phyloP scores from a whole-genome alignment of 208 protist species.

The Angomonas desouzai region DNA sequence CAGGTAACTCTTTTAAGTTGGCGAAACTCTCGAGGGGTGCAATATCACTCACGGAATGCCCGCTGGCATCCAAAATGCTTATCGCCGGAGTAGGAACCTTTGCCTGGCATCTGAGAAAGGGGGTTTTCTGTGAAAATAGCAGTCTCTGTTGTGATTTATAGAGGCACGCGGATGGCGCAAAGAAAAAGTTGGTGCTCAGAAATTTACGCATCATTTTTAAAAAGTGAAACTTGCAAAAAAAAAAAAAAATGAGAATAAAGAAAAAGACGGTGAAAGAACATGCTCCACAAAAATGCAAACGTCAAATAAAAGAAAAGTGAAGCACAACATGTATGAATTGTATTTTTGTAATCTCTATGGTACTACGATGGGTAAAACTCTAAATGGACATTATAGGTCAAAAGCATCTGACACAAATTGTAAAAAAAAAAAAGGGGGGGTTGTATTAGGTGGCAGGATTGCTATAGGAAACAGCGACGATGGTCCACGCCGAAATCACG shows the following conservation, averaged over 20 bases:
- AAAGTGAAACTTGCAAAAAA: constrained; percentile 10
- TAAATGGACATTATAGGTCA: background rate
- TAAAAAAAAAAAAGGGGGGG: constrained; percentile 20
- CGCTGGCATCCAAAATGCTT: constrained; percentile 43
- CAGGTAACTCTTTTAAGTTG: constrained; percentile 46
- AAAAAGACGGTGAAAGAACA: constrained; percentile 2
- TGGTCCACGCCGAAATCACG: constrained; percentile 87
- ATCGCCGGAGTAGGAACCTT: background rate
- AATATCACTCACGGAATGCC: constrained; percentile 32
- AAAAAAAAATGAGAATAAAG: constrained; percentile 16
- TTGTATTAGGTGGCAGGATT: constrained; percentile 4
- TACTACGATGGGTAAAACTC: background rate
- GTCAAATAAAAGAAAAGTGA: background rate
- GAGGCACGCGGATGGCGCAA: background rate
- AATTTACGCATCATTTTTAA: constrained; percentile 5
- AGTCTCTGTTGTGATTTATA: background rate
- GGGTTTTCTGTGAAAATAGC: background rate
- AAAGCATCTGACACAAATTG: constrained; percentile 12
- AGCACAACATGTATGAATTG: background rate
- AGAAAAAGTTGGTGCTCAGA: background rate
- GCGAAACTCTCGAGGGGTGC: constrained; percentile 58
- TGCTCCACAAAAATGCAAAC: background rate
- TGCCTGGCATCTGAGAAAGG: background rate
- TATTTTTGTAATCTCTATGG: background rate
- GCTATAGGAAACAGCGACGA: constrained; percentile 80